Evolutionary conservation across 2,329 filamentous ascomycete genomes (phyloP).

Genomic region (Pseudopithomyces maydicus): DNA sequence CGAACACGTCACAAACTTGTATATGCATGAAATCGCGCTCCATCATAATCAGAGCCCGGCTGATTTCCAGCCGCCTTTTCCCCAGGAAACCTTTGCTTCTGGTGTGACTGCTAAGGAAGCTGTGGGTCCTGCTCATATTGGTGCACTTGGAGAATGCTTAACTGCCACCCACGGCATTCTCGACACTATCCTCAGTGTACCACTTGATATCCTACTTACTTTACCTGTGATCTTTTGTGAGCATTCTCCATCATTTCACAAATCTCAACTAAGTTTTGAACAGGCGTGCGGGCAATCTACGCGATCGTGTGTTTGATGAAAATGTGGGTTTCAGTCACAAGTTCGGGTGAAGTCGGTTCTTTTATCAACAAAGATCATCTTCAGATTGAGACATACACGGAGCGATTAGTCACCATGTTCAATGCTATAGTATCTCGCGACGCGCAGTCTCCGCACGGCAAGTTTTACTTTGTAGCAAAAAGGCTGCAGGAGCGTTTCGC

Average conservation of each 20-base stretch:
- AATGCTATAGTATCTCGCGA: slow-evolving; percentile 48
- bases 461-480: slow-evolving; percentile 53
- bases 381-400: slow-evolving; percentile 54
- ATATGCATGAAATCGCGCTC: slow-evolving; percentile 57
- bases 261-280: slow-evolving; percentile 11
- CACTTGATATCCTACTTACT: slow-evolving; percentile 49
- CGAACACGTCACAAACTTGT: slow-evolving; percentile 55
- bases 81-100: slow-evolving; percentile 46
- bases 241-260: slow-evolving; percentile 19
- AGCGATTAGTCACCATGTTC: slow-evolving; percentile 53
- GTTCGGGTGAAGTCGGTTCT: slow-evolving; percentile 55
- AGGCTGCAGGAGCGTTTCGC: slow-evolving; percentile 53
- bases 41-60: slow-evolving; percentile 50
- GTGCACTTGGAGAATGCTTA: slow-evolving; percentile 53
- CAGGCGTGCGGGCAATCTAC: slow-evolving; percentile 61
- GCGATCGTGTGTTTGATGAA: slow-evolving; percentile 64
- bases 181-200: slow-evolving; percentile 55
- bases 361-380: slow-evolving; percentile 55
- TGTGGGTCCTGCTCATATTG: slow-evolving; percentile 53
- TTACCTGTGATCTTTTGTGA: slow-evolving; percentile 54
- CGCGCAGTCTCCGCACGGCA: slow-evolving; percentile 51
- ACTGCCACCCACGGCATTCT: slow-evolving; percentile 54
- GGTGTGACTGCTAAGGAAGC: slow-evolving; percentile 47
- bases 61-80: slow-evolving; percentile 53
- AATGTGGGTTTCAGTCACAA: slow-evolving; percentile 61